Percentiles rank a stretch among this genome's conserved stretches.
These are phyloP conservation scores for Balakata baccata DNA, from an alignment of 345 rosid species.

Conservation along the genomic window DNA sequence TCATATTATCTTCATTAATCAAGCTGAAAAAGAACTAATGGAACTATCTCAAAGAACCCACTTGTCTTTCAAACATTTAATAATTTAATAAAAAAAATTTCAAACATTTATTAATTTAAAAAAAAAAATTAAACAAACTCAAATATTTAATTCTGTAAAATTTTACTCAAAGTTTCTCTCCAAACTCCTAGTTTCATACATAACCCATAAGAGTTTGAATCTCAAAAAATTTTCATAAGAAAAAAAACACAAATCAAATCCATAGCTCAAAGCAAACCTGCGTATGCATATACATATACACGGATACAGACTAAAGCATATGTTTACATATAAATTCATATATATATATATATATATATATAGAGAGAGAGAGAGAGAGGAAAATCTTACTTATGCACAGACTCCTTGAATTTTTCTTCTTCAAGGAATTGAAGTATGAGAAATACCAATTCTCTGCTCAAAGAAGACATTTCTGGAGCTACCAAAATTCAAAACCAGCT, in stretches of 20 bases:
- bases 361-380: neutral
- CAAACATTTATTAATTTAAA: neutral
- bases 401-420: constrained; percentile 84
- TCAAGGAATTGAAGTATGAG: constrained; percentile 92
- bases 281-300: neutral
- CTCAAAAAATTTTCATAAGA: neutral
- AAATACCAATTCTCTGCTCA: constrained; percentile 87
- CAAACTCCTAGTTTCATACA: neutral
- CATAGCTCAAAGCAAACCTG: neutral
- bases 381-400: constrained; percentile 66
- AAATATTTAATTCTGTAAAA: neutral
- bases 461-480: constrained; percentile 50
- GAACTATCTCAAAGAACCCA: neutral
- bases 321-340: neutral
- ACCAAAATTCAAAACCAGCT: neutral
- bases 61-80: neutral
- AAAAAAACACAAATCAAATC: neutral
- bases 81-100: neutral
- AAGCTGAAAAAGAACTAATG: neutral
- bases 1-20: neutral
- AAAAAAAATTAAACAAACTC: neutral
- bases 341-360: neutral
- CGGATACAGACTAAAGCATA: neutral
- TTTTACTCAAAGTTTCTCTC: neutral
- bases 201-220: neutral